Conservation (phyloP, 2,329 filamentous ascomycete genomes). For the Fusarium globosum region DNA sequence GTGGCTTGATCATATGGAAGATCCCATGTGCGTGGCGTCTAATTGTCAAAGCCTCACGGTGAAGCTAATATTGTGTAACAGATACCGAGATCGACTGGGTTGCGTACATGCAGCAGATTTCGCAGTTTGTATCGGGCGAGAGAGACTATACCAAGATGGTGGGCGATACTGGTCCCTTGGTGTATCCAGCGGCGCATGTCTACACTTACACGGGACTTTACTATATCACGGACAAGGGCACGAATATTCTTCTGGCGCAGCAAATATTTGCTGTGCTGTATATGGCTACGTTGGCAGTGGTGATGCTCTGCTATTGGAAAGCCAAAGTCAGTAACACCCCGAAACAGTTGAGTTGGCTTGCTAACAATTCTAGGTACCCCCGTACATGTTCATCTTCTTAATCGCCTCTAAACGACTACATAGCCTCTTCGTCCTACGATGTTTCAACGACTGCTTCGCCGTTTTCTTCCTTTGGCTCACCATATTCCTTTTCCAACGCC, state of each 20-base stretch:
- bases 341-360: background rate
- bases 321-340: slow-evolving; percentile 66
- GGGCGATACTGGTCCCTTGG: slow-evolving; percentile 90
- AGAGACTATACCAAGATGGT: slow-evolving; percentile 87
- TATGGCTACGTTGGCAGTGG: slow-evolving; percentile 77
- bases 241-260: slow-evolving; percentile 83
- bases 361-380: slow-evolving; percentile 70
- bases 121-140: slow-evolving; percentile 83
- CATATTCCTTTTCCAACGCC: slow-evolving; percentile 81
- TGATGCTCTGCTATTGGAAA: slow-evolving; percentile 83
- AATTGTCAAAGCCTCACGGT: background rate
- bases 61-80: slow-evolving; percentile 41
- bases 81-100: slow-evolving; percentile 99
- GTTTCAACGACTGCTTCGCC: slow-evolving; percentile 97
- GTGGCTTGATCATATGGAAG: slow-evolving; percentile 79
- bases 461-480: slow-evolving; percentile 84
- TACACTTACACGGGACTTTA: slow-evolving; percentile 89
- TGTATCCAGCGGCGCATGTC: slow-evolving; percentile 94
- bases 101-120: slow-evolving; percentile 95
- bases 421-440: slow-evolving; percentile 89
- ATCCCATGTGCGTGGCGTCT: slow-evolving; percentile 75
- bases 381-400: slow-evolving; percentile 87
- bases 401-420: slow-evolving; percentile 92
- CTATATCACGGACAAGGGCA: slow-evolving; percentile 78
- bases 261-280: slow-evolving; percentile 85